These are phyloP conservation scores for Marchantia paleacea DNA, from an alignment of 225 moss, liverwort and hornwort species.

Conservation along the genomic window DNA sequence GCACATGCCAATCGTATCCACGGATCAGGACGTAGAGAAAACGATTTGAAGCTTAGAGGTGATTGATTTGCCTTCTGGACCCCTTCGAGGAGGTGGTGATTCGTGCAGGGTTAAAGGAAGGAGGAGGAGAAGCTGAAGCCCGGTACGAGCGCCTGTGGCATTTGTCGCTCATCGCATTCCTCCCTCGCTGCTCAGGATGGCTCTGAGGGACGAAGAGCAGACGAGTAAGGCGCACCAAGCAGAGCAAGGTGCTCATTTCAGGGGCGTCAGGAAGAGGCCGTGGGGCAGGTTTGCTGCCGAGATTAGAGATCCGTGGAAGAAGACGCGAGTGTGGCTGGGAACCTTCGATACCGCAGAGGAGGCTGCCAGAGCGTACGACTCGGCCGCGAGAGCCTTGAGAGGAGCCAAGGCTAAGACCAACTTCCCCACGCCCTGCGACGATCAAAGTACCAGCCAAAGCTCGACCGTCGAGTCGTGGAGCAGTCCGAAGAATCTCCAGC, in stretches of 20 bases:
- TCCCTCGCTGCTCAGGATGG: conserved; percentile 45
- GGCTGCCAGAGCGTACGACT: conserved; percentile 82
- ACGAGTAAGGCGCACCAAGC: conserved; percentile 57
- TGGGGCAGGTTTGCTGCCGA: conserved; percentile 98
- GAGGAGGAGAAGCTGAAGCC: background rate
- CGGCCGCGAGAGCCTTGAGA: conserved; percentile 73
- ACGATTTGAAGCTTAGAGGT: background rate
- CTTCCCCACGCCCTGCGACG: conserved; percentile 73
- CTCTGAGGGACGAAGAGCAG: conserved; percentile 57
- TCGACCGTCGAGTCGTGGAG: conserved; percentile 88
- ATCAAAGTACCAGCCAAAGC: conserved; percentile 93
- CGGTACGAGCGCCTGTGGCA: background rate
- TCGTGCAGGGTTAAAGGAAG: background rate
- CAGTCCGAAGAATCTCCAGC: conserved; percentile 56
- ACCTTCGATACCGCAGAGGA: conserved; percentile 93
- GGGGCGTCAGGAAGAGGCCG: conserved; percentile 87
- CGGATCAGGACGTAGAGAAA: background rate
- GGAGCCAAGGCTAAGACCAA: conserved; percentile 94
- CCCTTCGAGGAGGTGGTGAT: background rate
- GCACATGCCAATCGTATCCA: background rate
- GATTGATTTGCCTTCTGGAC: background rate
- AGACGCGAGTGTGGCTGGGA: conserved; percentile 88
- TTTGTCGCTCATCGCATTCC: background rate
- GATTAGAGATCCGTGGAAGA: conserved; percentile 99
- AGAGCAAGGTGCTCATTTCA: conserved; percentile 79